Evolutionary conservation across 1,284 basidiomycete species (phyloP).

Genomic region (Boletellus deceptivus): DNA sequence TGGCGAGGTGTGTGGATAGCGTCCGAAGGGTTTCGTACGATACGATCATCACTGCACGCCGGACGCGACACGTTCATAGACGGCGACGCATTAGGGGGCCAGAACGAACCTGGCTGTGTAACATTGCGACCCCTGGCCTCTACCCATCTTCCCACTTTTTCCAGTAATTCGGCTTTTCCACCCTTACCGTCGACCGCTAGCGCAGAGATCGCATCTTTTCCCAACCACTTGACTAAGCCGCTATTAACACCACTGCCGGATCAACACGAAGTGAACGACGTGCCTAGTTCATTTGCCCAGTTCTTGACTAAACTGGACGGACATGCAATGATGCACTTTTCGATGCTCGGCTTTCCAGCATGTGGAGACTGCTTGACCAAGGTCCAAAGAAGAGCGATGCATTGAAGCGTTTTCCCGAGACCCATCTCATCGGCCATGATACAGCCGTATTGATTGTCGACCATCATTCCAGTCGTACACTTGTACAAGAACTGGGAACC

Average conservation of each 20-base stretch:
- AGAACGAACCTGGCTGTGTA: constrained; percentile 75
- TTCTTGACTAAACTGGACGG: constrained; percentile 97
- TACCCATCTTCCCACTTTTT: constrained; percentile 84
- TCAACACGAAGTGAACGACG: constrained; percentile 20
- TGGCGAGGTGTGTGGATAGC: constrained; percentile 71
- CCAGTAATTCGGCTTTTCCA: constrained; percentile 76
- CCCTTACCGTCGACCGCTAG: constrained; percentile 91
- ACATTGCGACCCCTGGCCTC: constrained; percentile 83
- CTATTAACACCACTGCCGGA: constrained; percentile 2
- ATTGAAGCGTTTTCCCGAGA: constrained; percentile 94
- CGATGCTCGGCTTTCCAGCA: constrained; percentile 83
- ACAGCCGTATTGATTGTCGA: constrained; percentile 91
- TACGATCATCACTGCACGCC: constrained; percentile 87
- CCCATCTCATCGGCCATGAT: constrained; percentile 99
- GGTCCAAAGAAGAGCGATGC: constrained; percentile 96
- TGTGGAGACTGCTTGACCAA: constrained; percentile 95
- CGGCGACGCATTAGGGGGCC: not conserved
- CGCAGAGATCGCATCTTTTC: constrained; percentile 76
- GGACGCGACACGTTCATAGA: not conserved
- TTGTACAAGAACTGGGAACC: constrained; percentile 82
- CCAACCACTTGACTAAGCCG: constrained; percentile 85
- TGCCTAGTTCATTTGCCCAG: constrained; percentile 96
- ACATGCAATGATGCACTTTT: constrained; percentile 98
- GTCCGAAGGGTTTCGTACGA: constrained; percentile 97
- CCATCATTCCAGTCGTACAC: constrained; percentile 91